A percentile compares a stretch with the other conserved stretches of the same genome.
Conservation (phyloP, 2,329 filamentous ascomycete species). For the Ceratocystis variospora region DNA sequence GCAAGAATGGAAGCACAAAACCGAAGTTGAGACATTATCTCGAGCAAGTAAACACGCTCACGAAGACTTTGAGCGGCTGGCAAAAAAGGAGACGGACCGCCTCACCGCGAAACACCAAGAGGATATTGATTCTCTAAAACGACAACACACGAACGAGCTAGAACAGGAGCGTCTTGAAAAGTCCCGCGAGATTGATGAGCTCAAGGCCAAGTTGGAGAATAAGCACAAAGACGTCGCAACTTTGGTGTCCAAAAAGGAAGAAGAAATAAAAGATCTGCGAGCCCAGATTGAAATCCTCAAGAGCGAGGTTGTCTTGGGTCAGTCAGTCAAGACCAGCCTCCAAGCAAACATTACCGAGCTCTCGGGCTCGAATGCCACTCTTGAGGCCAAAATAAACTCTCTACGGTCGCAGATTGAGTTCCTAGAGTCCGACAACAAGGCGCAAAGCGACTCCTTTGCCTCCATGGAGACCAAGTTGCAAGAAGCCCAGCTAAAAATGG, state of each 20-base stretch:
- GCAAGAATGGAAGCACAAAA: conserved; percentile 30
- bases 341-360: conserved; percentile 43
- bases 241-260: conserved; percentile 38
- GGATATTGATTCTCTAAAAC: conserved; percentile 50
- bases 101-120: conserved; percentile 50
- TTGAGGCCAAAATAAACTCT: conserved; percentile 63
- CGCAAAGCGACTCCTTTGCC: conserved; percentile 74
- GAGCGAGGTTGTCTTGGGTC: conserved; percentile 47
- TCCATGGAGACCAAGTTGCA: conserved; percentile 68
- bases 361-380: conserved; percentile 45
- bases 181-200: conserved; percentile 50
- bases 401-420: conserved; percentile 75
- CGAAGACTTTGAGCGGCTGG: conserved; percentile 39
- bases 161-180: conserved; percentile 49
- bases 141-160: conserved; percentile 48
- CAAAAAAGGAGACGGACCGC: conserved; percentile 42
- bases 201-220: conserved; percentile 39
- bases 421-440: conserved; percentile 77
- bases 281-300: conserved; percentile 33
- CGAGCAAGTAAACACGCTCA: conserved; percentile 42
- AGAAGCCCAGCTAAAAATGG: conserved; percentile 57
- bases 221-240: conserved; percentile 39
- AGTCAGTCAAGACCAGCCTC: conserved; percentile 41
- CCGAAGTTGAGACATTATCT: conserved; percentile 41
- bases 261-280: conserved; percentile 38